Evolutionary conservation across 2,329 filamentous ascomycete species (phyloP).

Genomic region (Simplicillium aogashimaense): DNA sequence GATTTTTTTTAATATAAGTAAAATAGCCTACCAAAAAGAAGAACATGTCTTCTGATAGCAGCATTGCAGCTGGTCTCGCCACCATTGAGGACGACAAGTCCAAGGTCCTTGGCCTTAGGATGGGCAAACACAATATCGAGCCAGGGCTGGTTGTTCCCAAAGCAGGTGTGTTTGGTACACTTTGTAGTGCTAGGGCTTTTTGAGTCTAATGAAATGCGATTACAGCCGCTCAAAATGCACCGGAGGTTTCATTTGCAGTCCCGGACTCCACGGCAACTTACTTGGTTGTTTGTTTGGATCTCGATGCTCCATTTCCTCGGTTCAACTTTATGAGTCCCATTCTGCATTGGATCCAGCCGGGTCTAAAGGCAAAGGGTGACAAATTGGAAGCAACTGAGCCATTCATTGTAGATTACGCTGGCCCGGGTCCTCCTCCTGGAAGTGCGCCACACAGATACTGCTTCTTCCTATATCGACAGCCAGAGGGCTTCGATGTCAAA

Average conservation of each 20-base stretch:
- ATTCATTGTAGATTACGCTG: slow-evolving; percentile 29
- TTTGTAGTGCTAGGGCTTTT: too few species aligned
- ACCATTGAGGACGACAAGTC: slow-evolving; percentile 6
- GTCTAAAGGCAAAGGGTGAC: slow-evolving; percentile 14
- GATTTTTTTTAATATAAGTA: too few species aligned
- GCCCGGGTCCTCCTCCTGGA: slow-evolving; percentile 32
- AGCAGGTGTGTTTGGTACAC: slow-evolving; percentile 8
- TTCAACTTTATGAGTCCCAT: slow-evolving; percentile 30
- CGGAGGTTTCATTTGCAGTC: too few species aligned
- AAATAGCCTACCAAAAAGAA: too few species aligned
- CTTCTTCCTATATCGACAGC: slow-evolving; percentile 38
- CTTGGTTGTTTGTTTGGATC: slow-evolving; percentile 21
- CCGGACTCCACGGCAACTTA: too few species aligned
- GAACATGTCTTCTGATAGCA: too few species aligned
- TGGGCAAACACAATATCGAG: slow-evolving; percentile 5
- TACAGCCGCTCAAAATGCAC: too few species aligned
- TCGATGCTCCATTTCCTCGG: slow-evolving; percentile 34
- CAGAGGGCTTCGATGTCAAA: slow-evolving; percentile 9
- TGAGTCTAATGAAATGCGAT: too few species aligned
- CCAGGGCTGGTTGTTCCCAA: slow-evolving; percentile 8
- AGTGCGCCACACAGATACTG: slow-evolving; percentile 36
- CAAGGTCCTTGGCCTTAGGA: slow-evolving; percentile 8
- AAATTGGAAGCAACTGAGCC: slow-evolving; percentile 8
- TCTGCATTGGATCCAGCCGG: slow-evolving; percentile 36
- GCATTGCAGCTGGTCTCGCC: not conserved